Conservation (phyloP, 495 filamentous ascomycete species). For the Choiromyces venosus region DNA sequence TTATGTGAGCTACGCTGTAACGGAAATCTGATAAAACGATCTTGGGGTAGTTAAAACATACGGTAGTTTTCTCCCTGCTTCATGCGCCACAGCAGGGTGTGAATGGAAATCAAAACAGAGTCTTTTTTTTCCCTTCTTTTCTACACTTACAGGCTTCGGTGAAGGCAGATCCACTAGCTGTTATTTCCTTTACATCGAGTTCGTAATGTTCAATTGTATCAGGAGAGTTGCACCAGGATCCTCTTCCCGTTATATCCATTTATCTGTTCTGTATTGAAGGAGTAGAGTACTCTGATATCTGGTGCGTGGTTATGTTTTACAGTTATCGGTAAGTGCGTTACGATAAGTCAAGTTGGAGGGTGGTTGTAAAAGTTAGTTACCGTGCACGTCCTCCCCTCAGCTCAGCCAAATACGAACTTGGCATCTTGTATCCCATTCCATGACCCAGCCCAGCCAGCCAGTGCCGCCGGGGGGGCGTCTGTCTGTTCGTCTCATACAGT, state of each 20-base stretch:
- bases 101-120: neutral
- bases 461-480: too few relatives aligned
- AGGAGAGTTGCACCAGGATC: neutral
- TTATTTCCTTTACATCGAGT: neutral
- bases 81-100: neutral
- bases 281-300: neutral
- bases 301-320: neutral
- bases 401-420: too few relatives aligned
- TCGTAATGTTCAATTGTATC: neutral
- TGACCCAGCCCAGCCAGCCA: too few relatives aligned
- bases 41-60: neutral
- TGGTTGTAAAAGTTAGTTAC: neutral
- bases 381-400: too few relatives aligned
- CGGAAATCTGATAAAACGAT: neutral
- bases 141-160: neutral
- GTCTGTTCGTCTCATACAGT: neutral
- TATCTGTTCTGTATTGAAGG: neutral
- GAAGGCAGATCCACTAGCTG: neutral
- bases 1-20: neutral
- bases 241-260: neutral
- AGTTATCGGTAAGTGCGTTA: neutral
- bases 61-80: neutral
- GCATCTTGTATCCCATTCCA: too few relatives aligned
- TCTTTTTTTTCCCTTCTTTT: neutral
- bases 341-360: neutral